phyloP scores from a whole-genome alignment of 2,329 filamentous ascomycete genomes.

The Scleromitrula shiraiana region DNA sequence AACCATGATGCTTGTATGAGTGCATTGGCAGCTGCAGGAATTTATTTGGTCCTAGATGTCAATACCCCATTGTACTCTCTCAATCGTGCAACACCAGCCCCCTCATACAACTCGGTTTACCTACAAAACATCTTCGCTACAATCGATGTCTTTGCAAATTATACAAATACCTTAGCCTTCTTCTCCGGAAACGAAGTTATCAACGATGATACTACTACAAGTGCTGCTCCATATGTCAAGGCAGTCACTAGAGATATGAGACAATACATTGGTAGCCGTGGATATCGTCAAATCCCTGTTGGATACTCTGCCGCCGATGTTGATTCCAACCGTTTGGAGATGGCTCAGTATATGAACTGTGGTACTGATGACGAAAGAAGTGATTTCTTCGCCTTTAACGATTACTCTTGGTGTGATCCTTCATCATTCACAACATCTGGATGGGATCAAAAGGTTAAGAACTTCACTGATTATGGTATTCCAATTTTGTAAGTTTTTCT shows the following conservation, averaged over 20 bases:
- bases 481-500: slow-evolving; percentile 39
- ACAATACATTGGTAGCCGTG: slow-evolving; percentile 41
- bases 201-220: slow-evolving; percentile 44
- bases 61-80: slow-evolving; percentile 67
- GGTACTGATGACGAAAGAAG: slow-evolving; percentile 56
- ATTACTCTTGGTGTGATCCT: slow-evolving; percentile 59
- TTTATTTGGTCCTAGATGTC: slow-evolving; percentile 66
- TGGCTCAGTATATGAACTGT: slow-evolving; percentile 68
- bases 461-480: slow-evolving; percentile 59
- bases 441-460: slow-evolving; percentile 62
- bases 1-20: slow-evolving; percentile 64
- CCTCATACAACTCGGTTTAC: slow-evolving; percentile 63
- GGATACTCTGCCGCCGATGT: slow-evolving; percentile 60
- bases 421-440: slow-evolving; percentile 51
- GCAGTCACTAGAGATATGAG: slow-evolving; percentile 51
- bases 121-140: slow-evolving; percentile 65
- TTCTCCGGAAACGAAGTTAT: slow-evolving; percentile 55
- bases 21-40: slow-evolving; percentile 57
- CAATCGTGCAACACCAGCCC: slow-evolving; percentile 50
- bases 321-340: slow-evolving; percentile 58
- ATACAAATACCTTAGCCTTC: slow-evolving; percentile 59
- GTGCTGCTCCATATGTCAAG: slow-evolving; percentile 48
- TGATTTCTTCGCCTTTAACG: slow-evolving; percentile 61
- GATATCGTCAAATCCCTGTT: slow-evolving; percentile 44
- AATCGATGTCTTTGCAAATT: slow-evolving; percentile 58